Evolutionary conservation across 2,329 filamentous ascomycete genomes (phyloP), one percentile per base, ranked within the genome.

Genomic region (Phialophora tarda): DNA sequence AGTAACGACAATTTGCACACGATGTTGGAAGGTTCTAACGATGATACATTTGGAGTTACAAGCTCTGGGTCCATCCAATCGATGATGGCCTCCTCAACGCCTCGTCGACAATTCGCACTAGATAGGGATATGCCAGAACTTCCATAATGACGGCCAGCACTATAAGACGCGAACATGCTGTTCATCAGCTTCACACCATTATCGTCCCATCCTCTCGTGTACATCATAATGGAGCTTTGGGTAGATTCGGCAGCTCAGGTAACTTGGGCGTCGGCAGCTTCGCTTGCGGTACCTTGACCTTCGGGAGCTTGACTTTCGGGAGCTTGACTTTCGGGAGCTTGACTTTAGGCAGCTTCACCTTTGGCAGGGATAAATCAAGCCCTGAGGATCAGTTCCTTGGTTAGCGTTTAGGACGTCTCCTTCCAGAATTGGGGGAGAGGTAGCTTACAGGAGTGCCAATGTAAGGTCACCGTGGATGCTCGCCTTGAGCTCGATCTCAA

Each of bases 401-500:
- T 71, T 65, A 71, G 69, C 64, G 51, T 68, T 71, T 55, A 69
- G 64, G 53, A 28, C 59, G 59, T 34, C 17, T 26, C 24, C 59
- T 23, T 56, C 23, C 59, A 61, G 34, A 21, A 17, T 30, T 30
- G 32, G 21, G 11, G 30, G 30, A 24, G 17, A 24, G 6, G 26
- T 50, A n/a, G 28, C 87, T 82, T 84, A 92, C 90, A 90, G 86
- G 74, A 95, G 83, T 70, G 88, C 89, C 71, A 95, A 79, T 38
- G 91, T 93, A 70, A 96, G 80, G 80, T 96, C 92, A 75, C 92
- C 92, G 73, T 93, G 88, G 71, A 95, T 93, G 78, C 89, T 89
- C 23, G 91, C 91, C 83, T 95, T 95, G 68, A 95, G 84, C 73
- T 92, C 89, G 68, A 95, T 91, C 78, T 95, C 91, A 58, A 95